phyloP scores from a whole-genome alignment of 805 yeast genomes.

The Kazachstania taianensis region DNA sequence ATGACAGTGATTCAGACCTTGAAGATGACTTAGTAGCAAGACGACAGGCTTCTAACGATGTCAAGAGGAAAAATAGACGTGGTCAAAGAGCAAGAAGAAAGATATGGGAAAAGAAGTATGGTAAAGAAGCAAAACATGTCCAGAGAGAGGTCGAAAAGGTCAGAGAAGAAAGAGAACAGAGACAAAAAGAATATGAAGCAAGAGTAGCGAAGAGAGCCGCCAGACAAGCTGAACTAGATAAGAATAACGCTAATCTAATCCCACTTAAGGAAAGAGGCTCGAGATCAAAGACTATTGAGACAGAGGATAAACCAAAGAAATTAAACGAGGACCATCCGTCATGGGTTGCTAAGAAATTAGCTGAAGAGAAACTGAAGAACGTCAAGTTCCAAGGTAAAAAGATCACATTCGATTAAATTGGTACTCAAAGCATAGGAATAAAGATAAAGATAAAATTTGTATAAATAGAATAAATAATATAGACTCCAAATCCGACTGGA shows the following conservation, averaged over 20 bases:
- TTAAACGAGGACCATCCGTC: slow-evolving; percentile 65
- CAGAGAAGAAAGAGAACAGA: slow-evolving; percentile 45
- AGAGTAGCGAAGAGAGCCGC: slow-evolving; percentile 58
- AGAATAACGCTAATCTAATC: slow-evolving; percentile 8
- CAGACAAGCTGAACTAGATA: slow-evolving; percentile 33
- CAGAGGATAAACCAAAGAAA: too few species aligned
- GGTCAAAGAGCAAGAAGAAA: slow-evolving; percentile 96
- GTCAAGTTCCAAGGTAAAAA: slow-evolving; percentile 78
- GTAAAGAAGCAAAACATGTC: slow-evolving; percentile 74
- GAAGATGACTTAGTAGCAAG: slow-evolving; percentile 42
- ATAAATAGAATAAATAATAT: slow-evolving; percentile 1
- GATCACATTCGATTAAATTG: slow-evolving; percentile 50
- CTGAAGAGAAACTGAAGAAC: slow-evolving; percentile 53
- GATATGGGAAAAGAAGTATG: slow-evolving; percentile 91
- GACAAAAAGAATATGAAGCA: slow-evolving; percentile 59
- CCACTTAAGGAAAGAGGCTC: slow-evolving; percentile 7
- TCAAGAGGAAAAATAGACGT: slow-evolving; percentile 72
- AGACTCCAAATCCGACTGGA: background rate
- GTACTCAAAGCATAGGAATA: background rate
- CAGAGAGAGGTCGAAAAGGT: slow-evolving; percentile 49
- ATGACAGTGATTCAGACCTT: slow-evolving; percentile 49
- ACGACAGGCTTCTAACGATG: slow-evolving; percentile 27
- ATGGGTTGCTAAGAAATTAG: slow-evolving; percentile 83
- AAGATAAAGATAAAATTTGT: background rate
- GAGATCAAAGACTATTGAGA: slow-evolving; percentile 1